phyloP scores from a whole-genome alignment of 305 asterid genomes.

The Fraxinus nigra region DNA sequence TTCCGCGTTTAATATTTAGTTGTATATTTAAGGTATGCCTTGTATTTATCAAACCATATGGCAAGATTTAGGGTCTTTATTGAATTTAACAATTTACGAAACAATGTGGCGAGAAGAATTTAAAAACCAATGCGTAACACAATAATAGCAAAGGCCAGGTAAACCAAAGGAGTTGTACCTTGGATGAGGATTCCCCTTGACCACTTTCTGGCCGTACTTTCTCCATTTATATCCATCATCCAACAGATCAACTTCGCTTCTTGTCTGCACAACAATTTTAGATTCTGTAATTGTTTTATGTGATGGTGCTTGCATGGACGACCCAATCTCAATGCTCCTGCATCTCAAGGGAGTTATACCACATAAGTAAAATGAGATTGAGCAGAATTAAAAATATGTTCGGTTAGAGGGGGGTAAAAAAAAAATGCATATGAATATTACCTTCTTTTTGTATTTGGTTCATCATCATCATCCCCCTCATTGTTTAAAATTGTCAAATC shows the following conservation, averaged over 20 bases:
- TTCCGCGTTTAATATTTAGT: background rate
- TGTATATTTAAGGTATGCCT: conserved; percentile 10
- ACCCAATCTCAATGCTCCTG: conserved; percentile 50
- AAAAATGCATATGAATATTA: conserved; percentile 21
- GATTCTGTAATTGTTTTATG: conserved; percentile 70
- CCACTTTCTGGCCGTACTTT: conserved; percentile 93
- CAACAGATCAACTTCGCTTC: conserved; percentile 90
- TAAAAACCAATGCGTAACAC: background rate
- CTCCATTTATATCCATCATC: conserved; percentile 93
- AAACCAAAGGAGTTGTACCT: conserved; percentile 44
- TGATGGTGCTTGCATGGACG: conserved; percentile 39
- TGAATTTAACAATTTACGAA: background rate
- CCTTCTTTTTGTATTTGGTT: conserved; percentile 74
- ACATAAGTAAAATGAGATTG: background rate
- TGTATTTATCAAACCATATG: background rate
- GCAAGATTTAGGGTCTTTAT: background rate
- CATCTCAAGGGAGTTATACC: conserved; percentile 8
- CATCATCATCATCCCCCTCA: conserved; percentile 49
- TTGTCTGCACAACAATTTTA: conserved; percentile 84
- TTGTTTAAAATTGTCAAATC: conserved; percentile 40
- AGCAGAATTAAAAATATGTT: background rate
- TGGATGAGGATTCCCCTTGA: conserved; percentile 88
- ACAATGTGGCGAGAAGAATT: background rate
- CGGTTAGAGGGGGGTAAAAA: background rate
- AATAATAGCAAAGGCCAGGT: background rate